These are phyloP conservation scores for Peronospora destructor DNA, from an alignment of 352 stramenopile species.

Conservation along the genomic window DNA sequence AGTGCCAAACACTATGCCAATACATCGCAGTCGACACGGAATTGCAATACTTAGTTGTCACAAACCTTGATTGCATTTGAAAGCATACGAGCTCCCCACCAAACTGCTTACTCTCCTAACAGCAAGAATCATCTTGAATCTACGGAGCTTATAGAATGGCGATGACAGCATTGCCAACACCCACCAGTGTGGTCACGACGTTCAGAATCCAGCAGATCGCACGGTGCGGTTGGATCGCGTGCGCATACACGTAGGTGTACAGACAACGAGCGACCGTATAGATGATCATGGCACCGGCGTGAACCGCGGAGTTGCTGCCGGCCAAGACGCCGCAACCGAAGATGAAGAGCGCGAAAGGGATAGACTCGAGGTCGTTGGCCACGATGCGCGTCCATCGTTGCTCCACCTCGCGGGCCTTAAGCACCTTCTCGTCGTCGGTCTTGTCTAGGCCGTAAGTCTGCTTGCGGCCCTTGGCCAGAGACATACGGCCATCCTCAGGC, in stretches of 20 bases:
- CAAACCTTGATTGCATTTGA: neutral
- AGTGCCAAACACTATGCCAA: no score
- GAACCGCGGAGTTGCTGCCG: slow-evolving; percentile 27
- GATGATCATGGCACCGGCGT: slow-evolving; percentile 30
- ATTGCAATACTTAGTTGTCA: neutral
- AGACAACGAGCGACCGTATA: slow-evolving; percentile 37
- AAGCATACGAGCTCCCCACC: neutral
- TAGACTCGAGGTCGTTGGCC: slow-evolving; percentile 50
- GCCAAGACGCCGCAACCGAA: slow-evolving; percentile 39
- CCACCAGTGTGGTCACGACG: slow-evolving; percentile 28
- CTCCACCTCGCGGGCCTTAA: slow-evolving; percentile 29
- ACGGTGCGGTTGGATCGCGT: slow-evolving; percentile 42
- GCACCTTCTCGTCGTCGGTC: slow-evolving; percentile 28
- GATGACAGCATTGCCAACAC: slow-evolving; percentile 28
- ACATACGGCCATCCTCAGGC: slow-evolving; percentile 40
- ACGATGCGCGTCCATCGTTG: slow-evolving; percentile 49
- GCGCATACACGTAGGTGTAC: slow-evolving; percentile 43
- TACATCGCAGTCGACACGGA: no score
- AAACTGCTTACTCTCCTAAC: neutral
- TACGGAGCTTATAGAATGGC: slow-evolving; percentile 13
- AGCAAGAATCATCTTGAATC: neutral
- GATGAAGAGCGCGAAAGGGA: slow-evolving; percentile 46
- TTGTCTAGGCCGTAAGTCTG: slow-evolving; percentile 27
- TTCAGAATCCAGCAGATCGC: slow-evolving; percentile 26
- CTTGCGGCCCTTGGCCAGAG: slow-evolving; percentile 19